phyloP scores from a whole-genome alignment of 148 eudicot genomes.

The Persicaria maculosa region DNA sequence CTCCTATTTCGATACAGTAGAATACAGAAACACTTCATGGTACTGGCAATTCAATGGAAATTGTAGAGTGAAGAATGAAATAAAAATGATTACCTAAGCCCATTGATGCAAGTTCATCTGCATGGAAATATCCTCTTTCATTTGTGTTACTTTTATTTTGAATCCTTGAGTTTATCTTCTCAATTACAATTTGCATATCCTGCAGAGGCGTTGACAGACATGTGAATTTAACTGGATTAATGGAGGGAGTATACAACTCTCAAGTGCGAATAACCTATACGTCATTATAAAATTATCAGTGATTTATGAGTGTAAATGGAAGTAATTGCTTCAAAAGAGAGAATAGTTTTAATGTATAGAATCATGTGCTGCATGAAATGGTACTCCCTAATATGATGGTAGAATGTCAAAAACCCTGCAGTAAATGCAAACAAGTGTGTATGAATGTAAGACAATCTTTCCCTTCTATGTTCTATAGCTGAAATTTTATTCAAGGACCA shows the following conservation, averaged over 20 bases:
- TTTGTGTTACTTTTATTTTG: constrained; percentile 20
- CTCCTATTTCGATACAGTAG: neutral
- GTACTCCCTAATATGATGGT: neutral
- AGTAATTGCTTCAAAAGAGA: neutral
- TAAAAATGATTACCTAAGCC: constrained; percentile 50
- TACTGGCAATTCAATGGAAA: neutral
- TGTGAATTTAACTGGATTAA: neutral
- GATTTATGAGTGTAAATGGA: too few species aligned
- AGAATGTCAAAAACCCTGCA: neutral
- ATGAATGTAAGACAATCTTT: neutral
- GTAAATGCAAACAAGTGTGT: neutral
- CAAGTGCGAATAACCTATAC: neutral
- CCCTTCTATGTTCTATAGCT: neutral
- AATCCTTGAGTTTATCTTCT: constrained; percentile 53
- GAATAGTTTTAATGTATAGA: neutral
- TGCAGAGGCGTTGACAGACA: constrained; percentile 18
- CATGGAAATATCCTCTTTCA: constrained; percentile 38
- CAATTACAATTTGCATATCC: constrained; percentile 66
- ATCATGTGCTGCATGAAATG: neutral
- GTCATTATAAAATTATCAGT: neutral
- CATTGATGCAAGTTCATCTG: constrained; percentile 57
- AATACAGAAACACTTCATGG: neutral
- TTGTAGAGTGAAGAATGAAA: neutral
- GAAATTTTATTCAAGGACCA: neutral
- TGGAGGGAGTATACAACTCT: neutral